Conservation (phyloP, 1,284 basidiomycete species). For the Apiotrichum akiyoshidainum region DNA sequence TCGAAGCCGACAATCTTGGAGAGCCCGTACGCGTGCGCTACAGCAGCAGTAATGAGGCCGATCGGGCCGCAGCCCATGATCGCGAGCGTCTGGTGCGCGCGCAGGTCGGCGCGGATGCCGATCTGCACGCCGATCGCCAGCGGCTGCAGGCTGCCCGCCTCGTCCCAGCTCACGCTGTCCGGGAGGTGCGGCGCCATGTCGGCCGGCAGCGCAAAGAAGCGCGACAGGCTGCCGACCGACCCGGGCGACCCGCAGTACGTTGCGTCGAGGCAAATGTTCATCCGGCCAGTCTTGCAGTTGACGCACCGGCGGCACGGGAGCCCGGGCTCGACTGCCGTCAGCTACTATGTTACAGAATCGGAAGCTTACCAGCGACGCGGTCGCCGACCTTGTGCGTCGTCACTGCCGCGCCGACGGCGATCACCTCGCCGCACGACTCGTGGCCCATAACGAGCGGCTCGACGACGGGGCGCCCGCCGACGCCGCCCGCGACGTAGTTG, state of each 20-base stretch:
- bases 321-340: slow-evolving; percentile 57
- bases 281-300: slow-evolving; percentile 64
- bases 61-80: slow-evolving; percentile 52
- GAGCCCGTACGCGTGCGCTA: slow-evolving; percentile 54
- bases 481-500: slow-evolving; percentile 43
- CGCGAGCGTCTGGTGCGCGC: slow-evolving; percentile 43
- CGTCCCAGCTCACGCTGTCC: slow-evolving; percentile 52
- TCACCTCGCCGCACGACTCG: slow-evolving; percentile 47
- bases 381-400: slow-evolving; percentile 52
- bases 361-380: slow-evolving; percentile 49
- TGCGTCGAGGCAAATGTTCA: slow-evolving; percentile 56
- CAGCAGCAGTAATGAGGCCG: slow-evolving; percentile 52
- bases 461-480: slow-evolving; percentile 43
- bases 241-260: slow-evolving; percentile 46
- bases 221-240: slow-evolving; percentile 40
- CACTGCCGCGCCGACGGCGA: slow-evolving; percentile 46
- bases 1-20: slow-evolving; percentile 53
- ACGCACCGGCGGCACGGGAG: slow-evolving; percentile 52
- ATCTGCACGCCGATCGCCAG: slow-evolving; percentile 58
- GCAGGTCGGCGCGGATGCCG: slow-evolving; percentile 40
- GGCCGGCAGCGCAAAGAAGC: slow-evolving; percentile 43
- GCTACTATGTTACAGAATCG: background rate
- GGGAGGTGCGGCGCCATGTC: slow-evolving; percentile 50
- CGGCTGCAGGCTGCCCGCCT: slow-evolving; percentile 73
- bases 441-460: slow-evolving; percentile 51